Evolutionary conservation across 1,284 basidiomycete genomes (phyloP), one percentile per base, ranked within the genome.

Genomic region (Sanghuangporus weigelae): DNA sequence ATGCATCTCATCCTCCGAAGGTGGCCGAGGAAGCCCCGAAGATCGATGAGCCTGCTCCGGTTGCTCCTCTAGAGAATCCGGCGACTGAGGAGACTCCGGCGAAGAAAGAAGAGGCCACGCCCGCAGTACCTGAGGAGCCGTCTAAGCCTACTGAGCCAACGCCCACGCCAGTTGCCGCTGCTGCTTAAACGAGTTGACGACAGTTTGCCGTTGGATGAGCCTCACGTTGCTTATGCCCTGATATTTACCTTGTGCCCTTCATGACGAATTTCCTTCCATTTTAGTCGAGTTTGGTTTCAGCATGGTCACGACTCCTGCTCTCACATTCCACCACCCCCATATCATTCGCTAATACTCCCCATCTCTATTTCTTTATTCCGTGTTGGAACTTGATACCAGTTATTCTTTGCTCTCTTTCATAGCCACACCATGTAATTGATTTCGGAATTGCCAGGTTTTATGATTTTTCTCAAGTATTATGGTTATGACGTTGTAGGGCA

Each of bases 1-100:
- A 90, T 73, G 81, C 85, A 57, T 74, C 82, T 51, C 76, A 88
- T 7, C 88, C 90, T 60, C 83, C 93, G 63, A 93, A 93, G 80
- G 91, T 95, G 64, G 91, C 92, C 68, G 89, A 90, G 78, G 82
- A 88, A 70, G 89, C 90, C 36, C 87, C 87, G 62, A 88, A 87
- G 79, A 87, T 91, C 67, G 89, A 89, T 63, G 86, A 90, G 77
- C 87, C 89, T 57, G 71, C 79, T 58, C 87, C 86, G 36, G 85
- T 90, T 67, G 87, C 87, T 63, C 88, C 89, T 67, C 80, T 91
- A 66, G 91, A 92, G 77, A 84, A 89, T 76, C 88, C 87, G n/a
- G 85, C 77, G 11, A 72, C 68, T 51, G 73, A 75, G 66, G 67
- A 70, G 14, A 60, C 80, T n/a, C 72, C 78, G 57, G 77, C 78